phyloP scores from a whole-genome alignment of 208 protist species.

The Leishmania major region DNA sequence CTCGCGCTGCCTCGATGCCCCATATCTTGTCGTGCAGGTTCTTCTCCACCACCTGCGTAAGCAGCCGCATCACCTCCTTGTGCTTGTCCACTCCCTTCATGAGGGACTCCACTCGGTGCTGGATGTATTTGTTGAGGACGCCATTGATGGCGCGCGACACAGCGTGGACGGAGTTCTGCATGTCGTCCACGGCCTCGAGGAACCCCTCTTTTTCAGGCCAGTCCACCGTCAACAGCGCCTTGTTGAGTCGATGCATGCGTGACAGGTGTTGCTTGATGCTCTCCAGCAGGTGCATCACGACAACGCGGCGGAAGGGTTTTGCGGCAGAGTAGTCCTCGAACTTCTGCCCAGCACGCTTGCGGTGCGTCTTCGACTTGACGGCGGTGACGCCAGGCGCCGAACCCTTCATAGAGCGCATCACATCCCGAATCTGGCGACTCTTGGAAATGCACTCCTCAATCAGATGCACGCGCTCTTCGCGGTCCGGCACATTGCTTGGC shows the following conservation, averaged over 20 bases:
- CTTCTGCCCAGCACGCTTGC: conserved; percentile 73
- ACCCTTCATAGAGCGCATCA: conserved; percentile 87
- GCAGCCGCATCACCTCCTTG: conserved; percentile 69
- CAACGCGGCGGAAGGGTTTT: conserved; percentile 84
- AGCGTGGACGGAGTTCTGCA: conserved; percentile 50
- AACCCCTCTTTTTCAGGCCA: conserved; percentile 81
- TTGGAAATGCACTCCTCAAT: conserved; percentile 83
- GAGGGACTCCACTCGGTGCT: conserved; percentile 67
- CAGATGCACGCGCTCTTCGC: conserved; percentile 60
- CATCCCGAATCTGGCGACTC: conserved; percentile 78
- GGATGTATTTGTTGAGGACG: conserved; percentile 74
- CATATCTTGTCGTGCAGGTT: conserved; percentile 81
- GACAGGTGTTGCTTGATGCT: conserved; percentile 57
- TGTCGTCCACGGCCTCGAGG: conserved; percentile 54
- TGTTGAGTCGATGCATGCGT: conserved; percentile 72
- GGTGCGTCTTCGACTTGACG: conserved; percentile 83
- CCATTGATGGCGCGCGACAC: conserved; percentile 54
- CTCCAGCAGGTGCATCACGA: conserved; percentile 63
- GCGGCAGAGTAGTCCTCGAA: conserved; percentile 87
- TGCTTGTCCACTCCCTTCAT: conserved; percentile 73
- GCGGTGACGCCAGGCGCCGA: conserved; percentile 57
- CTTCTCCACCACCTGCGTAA: conserved; percentile 71
- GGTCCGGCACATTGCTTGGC: conserved; percentile 75
- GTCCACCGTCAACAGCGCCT: conserved; percentile 65
- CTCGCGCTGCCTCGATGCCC: conserved; percentile 30